phyloP scores from a whole-genome alignment of 495 filamentous ascomycete genomes.

The Aspergillus cristatus region DNA sequence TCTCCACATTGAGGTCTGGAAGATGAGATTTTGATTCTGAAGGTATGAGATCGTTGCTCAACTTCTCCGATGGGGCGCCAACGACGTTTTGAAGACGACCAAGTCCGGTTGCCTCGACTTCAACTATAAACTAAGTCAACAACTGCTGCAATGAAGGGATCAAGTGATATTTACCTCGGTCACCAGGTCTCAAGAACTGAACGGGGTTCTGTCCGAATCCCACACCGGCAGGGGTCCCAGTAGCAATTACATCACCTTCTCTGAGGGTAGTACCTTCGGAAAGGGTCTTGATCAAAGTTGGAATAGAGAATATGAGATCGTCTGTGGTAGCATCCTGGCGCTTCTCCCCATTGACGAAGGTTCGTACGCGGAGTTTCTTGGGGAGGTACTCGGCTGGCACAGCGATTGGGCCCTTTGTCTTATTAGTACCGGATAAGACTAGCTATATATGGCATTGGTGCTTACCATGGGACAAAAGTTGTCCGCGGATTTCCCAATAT shows the following conservation, averaged over 20 bases:
- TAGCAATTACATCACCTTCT: conserved; percentile 65
- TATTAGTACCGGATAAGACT: too few species aligned
- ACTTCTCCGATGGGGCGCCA: conserved; percentile 6
- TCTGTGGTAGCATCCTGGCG: conserved; percentile 56
- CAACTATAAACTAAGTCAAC: conserved; percentile 6
- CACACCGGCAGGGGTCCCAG: conserved; percentile 50
- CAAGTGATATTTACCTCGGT: conserved; percentile 10
- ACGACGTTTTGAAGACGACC: conserved; percentile 35
- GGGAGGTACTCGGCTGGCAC: conserved; percentile 42
- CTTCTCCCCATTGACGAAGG: conserved; percentile 53
- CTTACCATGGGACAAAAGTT: conserved; percentile 46
- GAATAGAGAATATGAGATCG: conserved; percentile 65
- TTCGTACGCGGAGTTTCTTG: conserved; percentile 46
- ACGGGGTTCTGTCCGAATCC: conserved; percentile 33
- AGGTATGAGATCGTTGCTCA: neutral
- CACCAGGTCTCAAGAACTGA: conserved; percentile 35
- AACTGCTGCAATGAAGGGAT: neutral
- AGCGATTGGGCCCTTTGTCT: conserved; percentile 38
- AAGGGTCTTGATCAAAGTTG: conserved; percentile 54
- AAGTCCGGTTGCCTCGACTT: conserved; percentile 33
- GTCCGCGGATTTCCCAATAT: conserved; percentile 46
- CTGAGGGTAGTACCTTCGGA: conserved; percentile 58
- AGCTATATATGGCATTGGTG: too few species aligned
- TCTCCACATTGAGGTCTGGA: conserved; percentile 18
- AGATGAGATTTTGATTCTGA: conserved; percentile 1